Conservation (phyloP, 1,139 yeast genomes). For the Geotrichum aggregatum region DNA sequence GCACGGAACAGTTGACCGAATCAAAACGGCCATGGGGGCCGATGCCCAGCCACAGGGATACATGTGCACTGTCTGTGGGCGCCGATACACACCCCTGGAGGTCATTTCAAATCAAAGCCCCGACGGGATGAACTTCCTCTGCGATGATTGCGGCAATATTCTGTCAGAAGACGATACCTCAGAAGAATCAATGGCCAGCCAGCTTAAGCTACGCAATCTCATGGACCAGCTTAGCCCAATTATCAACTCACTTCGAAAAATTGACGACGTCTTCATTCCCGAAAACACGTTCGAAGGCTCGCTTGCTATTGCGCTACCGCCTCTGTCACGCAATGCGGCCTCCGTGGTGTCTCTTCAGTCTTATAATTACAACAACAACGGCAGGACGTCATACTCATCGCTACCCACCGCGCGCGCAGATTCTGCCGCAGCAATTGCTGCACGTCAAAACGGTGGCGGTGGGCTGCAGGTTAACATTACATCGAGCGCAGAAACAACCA, state of each 20-base stretch:
- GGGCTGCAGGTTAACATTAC: no score
- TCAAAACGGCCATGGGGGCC: constrained; percentile 71
- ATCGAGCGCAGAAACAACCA: no score
- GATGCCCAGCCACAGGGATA: constrained; percentile 93
- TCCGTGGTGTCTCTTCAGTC: no score
- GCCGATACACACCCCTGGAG: constrained; percentile 78
- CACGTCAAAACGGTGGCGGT: no score
- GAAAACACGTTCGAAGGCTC: constrained; percentile 85
- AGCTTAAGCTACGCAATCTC: constrained; percentile 72
- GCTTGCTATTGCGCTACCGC: constrained; percentile 70
- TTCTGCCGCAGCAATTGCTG: constrained; percentile 33
- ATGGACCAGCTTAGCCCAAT: constrained; percentile 90
- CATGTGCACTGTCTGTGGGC: constrained; percentile 79
- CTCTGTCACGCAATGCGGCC: constrained; percentile 30
- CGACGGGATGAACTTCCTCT: constrained; percentile 73
- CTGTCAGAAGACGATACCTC: constrained; percentile 85
- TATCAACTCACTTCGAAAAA: constrained; percentile 72
- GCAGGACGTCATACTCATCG: no score
- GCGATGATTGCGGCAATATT: constrained; percentile 75
- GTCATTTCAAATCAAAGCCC: constrained; percentile 77
- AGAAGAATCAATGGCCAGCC: constrained; percentile 74
- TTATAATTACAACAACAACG: no score
- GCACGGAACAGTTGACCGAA: constrained; percentile 71
- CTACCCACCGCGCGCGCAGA: no score
- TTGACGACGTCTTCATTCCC: constrained; percentile 79